Conservation (phyloP, 164 flowering plant genomes). For the Berberis vulgaris region DNA sequence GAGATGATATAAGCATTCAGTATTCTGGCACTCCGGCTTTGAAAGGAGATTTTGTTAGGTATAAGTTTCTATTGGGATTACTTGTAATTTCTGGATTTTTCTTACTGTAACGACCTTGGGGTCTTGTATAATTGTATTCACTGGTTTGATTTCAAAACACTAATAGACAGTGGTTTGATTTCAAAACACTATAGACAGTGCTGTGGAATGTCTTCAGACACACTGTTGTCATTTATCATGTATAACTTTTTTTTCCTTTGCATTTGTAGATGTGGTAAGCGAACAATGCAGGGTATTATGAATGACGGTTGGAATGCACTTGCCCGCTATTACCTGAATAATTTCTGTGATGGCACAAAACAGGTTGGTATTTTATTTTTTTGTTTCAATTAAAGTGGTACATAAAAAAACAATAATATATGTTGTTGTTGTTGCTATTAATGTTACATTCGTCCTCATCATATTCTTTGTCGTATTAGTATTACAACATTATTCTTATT, state of each 20-base stretch:
- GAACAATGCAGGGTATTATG: constrained; percentile 67
- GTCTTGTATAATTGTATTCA: no score
- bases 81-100: neutral
- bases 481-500: no score
- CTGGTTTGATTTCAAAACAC: no score
- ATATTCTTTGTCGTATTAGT: no score
- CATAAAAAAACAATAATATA: no score
- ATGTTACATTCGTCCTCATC: no score
- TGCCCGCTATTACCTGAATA: constrained; percentile 83
- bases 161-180: no score
- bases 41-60: constrained; percentile 98
- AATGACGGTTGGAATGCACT: constrained; percentile 82
- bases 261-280: constrained; percentile 59
- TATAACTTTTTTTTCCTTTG: constrained; percentile 2
- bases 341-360: constrained; percentile 84
- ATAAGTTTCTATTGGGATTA: neutral
- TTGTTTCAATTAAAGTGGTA: neutral
- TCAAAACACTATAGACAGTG: no score
- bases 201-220: no score
- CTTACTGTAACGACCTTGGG: neutral
- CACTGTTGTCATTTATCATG: no score
- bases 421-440: no score
- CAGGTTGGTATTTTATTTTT: constrained; percentile 41
- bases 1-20: constrained; percentile 94
- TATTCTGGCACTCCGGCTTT: constrained; percentile 97